These are phyloP conservation scores for Halophytophthora polymorphica DNA, from an alignment of 352 stramenopile genomes.

Conservation along the genomic window DNA sequence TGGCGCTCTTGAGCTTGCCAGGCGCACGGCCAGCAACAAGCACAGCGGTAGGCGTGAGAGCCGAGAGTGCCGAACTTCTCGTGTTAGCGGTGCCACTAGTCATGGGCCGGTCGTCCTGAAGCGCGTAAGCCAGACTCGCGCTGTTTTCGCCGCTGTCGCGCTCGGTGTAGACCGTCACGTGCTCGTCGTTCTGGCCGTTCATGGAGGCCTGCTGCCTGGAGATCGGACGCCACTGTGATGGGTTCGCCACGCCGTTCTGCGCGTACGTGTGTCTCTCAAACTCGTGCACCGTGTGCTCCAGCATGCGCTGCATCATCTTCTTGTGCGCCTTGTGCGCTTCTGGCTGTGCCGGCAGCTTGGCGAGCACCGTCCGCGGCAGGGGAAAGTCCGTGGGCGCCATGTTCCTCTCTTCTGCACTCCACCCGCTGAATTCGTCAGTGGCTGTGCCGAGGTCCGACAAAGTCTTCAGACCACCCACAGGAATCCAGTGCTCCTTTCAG, in stretches of 20 bases:
- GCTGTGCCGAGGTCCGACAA: neutral
- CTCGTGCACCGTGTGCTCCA: constrained; percentile 19
- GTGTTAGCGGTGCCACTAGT: neutral
- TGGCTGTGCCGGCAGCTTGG: constrained; percentile 14
- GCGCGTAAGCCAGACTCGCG: constrained; percentile 3
- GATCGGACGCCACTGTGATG: constrained; percentile 21
- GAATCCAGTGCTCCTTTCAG: neutral
- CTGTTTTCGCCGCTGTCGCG: constrained; percentile 13
- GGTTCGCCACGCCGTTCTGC: constrained; percentile 18
- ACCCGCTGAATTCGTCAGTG: no score
- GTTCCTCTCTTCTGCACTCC: constrained; percentile 1
- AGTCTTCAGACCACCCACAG: neutral
- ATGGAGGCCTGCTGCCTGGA: constrained; percentile 8
- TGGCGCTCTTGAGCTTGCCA: constrained; percentile 34
- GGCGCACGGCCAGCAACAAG: constrained; percentile 22
- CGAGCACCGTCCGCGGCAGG: constrained; percentile 27
- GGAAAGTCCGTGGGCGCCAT: constrained; percentile 33
- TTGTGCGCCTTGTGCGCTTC: constrained; percentile 18
- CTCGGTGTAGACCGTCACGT: constrained; percentile 21
- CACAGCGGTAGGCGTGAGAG: constrained; percentile 21
- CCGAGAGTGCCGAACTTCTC: constrained; percentile 5
- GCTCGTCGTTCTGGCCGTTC: constrained; percentile 12
- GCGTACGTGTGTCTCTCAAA: constrained; percentile 24
- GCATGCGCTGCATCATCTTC: constrained; percentile 29
- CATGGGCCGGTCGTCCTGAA: constrained; percentile 4